Base-by-base conservation (phyloP, 768 basidiomycete genomes). In the Serpula lacrymans region DNA sequence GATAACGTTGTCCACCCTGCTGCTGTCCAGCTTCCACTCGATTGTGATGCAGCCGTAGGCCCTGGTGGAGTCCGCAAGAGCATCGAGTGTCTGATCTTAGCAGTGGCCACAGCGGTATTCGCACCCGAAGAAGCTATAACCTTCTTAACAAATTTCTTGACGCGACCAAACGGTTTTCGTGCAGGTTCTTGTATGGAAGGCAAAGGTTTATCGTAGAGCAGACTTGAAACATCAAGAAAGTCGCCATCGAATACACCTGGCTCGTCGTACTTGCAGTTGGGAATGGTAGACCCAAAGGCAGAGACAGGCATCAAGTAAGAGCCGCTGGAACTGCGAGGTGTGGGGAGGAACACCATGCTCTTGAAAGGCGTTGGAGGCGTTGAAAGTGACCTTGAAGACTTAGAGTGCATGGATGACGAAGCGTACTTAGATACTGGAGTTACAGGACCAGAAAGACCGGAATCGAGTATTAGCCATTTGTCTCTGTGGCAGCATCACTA, bases 401-500 rank as follows among this genome's bases (percentile, higher is more conserved):
- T 45, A 2, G 37, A 3, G 6, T 14, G 8, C 31, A 33, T 6
- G 7, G 20, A 14, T 14, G 31, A 18, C 31, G n/a, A 33, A 17
- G 17, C 6, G 34, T 47, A 48, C 37, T 45, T 34, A 12, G 52
- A 45, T 14, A 6, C 12, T 10, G 48, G 25, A 5, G 31, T 23
- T 5, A 42, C 12, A 3, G 20, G 21, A 17, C 11, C 42, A 25
- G 48, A 42, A 34, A 62, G 38, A 8, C 58, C 58, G 45, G 54
- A 42, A 14, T 54, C 48, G 20, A 59, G 52, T 18, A 57, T 37
- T 1, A 52, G 42, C 58, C 58, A 59, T 29, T 57, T 53, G 47
- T 62, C 58, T 9, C 59, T 59, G 23, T n/a, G n/a, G n/a, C n/a
- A n/a, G n/a, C n/a, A n/a, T n/a, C 17, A 34, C 2, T 12, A 7